These are phyloP conservation scores for Senna siamea DNA, from an alignment of 306 rosid genomes.

Conservation along the genomic window DNA sequence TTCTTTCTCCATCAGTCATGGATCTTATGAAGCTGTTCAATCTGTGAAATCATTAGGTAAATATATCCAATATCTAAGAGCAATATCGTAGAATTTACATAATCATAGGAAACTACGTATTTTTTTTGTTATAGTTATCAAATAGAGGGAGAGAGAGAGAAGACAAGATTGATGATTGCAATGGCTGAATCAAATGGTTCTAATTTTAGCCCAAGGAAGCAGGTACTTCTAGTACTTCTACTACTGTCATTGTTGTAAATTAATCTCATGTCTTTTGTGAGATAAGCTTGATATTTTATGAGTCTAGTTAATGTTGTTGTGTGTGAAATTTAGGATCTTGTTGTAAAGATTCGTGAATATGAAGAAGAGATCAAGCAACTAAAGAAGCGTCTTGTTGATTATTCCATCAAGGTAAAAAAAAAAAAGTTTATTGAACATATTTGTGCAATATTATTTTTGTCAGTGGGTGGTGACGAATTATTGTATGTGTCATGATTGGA, in stretches of 20 bases:
- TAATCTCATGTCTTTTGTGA: constrained; percentile 24
- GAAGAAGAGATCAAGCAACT: constrained; percentile 87
- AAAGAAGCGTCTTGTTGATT: constrained; percentile 81
- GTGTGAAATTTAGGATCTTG: constrained; percentile 57
- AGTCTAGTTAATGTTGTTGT: constrained; percentile 8
- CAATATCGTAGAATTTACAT: constrained; percentile 1
- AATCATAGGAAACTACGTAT: constrained; percentile 32
- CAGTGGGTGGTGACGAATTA: constrained; percentile 25
- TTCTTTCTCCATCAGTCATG: constrained; percentile 46
- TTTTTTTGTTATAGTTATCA: constrained; percentile 55
- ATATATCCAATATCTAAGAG: constrained; percentile 41
- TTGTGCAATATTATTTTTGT: background rate
- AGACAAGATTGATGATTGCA: constrained; percentile 60
- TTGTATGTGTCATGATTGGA: constrained; percentile 54
- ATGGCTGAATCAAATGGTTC: constrained; percentile 61
- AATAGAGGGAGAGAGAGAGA: constrained; percentile 70
- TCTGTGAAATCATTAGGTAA: constrained; percentile 45
- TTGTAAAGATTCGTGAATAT: constrained; percentile 67
- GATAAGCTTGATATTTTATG: constrained; percentile 26
- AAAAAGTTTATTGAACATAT: too few species aligned
- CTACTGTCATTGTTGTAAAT: constrained; percentile 3
- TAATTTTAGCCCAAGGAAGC: constrained; percentile 64
- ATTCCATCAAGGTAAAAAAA: constrained; percentile 74
- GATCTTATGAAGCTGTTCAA: constrained; percentile 57
- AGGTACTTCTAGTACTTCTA: constrained; percentile 58